Evolutionary conservation across 2,329 filamentous ascomycete genomes (phyloP).

Genomic region (Pyrenophora seminiperda): DNA sequence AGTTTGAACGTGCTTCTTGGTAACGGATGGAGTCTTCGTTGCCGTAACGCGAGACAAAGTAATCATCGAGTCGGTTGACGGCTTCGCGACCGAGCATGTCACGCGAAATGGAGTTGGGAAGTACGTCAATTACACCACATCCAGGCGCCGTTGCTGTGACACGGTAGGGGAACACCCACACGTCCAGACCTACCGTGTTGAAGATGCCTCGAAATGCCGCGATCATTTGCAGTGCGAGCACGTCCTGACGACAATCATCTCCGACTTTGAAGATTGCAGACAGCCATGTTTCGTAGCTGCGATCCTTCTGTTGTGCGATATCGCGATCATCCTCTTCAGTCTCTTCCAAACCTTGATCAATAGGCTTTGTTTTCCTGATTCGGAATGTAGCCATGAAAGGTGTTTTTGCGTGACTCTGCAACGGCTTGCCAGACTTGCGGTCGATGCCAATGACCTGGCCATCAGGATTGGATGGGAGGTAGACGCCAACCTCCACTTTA

Average conservation of each 20-base stretch:
- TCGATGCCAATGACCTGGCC: slow-evolving; percentile 98
- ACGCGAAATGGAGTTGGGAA: slow-evolving; percentile 96
- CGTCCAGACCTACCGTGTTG: slow-evolving; percentile 89
- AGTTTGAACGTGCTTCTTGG: slow-evolving; percentile 93
- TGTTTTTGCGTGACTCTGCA: slow-evolving; percentile 97
- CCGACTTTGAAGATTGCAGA: slow-evolving; percentile 99
- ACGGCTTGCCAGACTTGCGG: slow-evolving; percentile 93
- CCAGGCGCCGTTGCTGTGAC: slow-evolving; percentile 97
- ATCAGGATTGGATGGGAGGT: slow-evolving; percentile 95
- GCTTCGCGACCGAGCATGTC: slow-evolving; percentile 98
- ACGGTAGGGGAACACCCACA: slow-evolving; percentile 95
- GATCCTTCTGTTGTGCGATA: slow-evolving; percentile 43
- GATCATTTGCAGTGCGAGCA: slow-evolving; percentile 96
- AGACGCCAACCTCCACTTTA: slow-evolving; percentile 94
- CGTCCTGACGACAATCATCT: slow-evolving; percentile 96
- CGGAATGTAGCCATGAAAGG: slow-evolving; percentile 99
- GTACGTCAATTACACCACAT: slow-evolving; percentile 96
- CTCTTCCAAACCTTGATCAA: slow-evolving; percentile 41
- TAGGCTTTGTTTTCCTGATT: slow-evolving; percentile 76
- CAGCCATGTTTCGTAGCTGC: slow-evolving; percentile 94
- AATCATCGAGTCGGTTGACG: slow-evolving; percentile 97
- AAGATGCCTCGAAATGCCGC: slow-evolving; percentile 97
- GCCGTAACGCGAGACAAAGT: slow-evolving; percentile 96
- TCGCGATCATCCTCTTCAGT: slow-evolving; percentile 39
- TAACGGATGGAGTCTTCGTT: slow-evolving; percentile 94